A percentile compares a stretch with the other conserved stretches of the same genome.
Evolutionary conservation across 495 filamentous ascomycete species (phyloP).

Genomic region (Aspergillus ostianus): DNA sequence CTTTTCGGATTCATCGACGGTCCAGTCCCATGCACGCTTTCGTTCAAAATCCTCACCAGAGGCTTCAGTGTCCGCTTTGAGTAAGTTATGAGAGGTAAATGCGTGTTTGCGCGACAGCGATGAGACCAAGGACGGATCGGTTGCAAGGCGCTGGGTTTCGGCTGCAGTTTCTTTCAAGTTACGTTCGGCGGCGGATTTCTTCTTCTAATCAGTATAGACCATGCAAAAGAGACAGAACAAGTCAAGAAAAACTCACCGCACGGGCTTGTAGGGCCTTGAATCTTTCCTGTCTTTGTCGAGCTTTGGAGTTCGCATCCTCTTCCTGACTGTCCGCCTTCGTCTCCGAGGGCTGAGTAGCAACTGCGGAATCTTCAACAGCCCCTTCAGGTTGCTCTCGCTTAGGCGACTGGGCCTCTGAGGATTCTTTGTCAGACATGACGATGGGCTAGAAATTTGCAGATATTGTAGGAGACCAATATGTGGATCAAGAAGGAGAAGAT

Average conservation of each 20-base stretch:
- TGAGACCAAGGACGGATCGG: constrained; percentile 70
- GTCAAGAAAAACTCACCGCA: constrained; percentile 46
- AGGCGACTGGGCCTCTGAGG: neutral
- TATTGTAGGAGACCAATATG: no score
- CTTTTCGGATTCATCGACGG: constrained; percentile 83
- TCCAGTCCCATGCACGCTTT: constrained; percentile 99
- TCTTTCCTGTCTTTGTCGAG: constrained; percentile 36
- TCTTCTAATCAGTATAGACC: constrained; percentile 18
- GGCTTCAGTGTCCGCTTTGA: constrained; percentile 85
- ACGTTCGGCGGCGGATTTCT: constrained; percentile 70
- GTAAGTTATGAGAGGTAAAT: constrained; percentile 85
- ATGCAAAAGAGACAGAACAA: neutral
- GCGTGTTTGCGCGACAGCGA: constrained; percentile 76
- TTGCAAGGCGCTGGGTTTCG: constrained; percentile 75
- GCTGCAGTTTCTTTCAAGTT: constrained; percentile 82
- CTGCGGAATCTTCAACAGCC: neutral
- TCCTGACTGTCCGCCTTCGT: constrained; percentile 20
- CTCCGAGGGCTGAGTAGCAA: neutral
- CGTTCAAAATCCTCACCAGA: constrained; percentile 91
- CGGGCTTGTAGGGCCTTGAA: constrained; percentile 87
- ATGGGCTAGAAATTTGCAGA: no score
- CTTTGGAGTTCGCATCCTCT: constrained; percentile 31
- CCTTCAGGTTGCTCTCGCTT: neutral
- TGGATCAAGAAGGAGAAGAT: no score
- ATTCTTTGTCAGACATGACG: neutral